Percentiles rank a stretch among this genome's conserved stretches.
Evolutionary conservation across 2,329 filamentous ascomycete genomes (phyloP).

Genomic region (Knoxdaviesia proteae): DNA sequence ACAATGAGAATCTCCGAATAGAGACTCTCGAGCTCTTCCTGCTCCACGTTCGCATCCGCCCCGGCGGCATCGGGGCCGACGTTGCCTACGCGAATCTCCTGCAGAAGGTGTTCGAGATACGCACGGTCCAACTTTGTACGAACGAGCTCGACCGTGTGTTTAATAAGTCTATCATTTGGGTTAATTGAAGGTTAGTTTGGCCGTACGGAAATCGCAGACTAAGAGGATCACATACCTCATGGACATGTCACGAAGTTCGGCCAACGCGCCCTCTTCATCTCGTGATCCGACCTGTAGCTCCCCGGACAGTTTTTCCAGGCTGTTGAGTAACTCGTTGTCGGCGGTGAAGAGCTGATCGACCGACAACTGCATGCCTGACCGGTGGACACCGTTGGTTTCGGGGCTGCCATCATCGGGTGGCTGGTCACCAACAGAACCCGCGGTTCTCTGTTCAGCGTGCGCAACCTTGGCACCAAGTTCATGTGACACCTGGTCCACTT

Average conservation of each 20-base stretch:
- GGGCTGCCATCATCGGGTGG: too few species aligned
- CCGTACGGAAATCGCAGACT: neutral
- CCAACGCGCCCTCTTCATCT: slow-evolving; percentile 29
- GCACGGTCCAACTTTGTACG: slow-evolving; percentile 33
- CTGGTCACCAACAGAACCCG: too few species aligned
- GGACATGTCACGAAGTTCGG: slow-evolving; percentile 36
- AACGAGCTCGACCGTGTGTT: slow-evolving; percentile 32
- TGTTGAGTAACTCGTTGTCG: slow-evolving; percentile 44
- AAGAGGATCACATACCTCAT: slow-evolving; percentile 19
- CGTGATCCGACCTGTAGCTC: slow-evolving; percentile 33
- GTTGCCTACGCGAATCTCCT: slow-evolving; percentile 7
- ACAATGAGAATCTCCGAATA: slow-evolving; percentile 50
- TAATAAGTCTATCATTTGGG: slow-evolving; percentile 23
- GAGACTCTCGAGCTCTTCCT: slow-evolving; percentile 47
- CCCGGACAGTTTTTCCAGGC: slow-evolving; percentile 43
- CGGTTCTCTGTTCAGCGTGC: too few species aligned
- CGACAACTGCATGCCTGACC: slow-evolving; percentile 18
- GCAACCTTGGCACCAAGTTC: too few species aligned
- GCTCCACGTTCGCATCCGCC: slow-evolving; percentile 27
- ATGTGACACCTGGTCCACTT: too few species aligned
- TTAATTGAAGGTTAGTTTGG: neutral
- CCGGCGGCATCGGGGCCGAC: slow-evolving; percentile 8
- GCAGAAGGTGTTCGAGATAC: slow-evolving; percentile 25
- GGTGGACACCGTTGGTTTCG: too few species aligned
- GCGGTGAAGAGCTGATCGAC: slow-evolving; percentile 30